Conservation (phyloP, 1,284 basidiomycete species). For the Cryptococcus sp. region DNA sequence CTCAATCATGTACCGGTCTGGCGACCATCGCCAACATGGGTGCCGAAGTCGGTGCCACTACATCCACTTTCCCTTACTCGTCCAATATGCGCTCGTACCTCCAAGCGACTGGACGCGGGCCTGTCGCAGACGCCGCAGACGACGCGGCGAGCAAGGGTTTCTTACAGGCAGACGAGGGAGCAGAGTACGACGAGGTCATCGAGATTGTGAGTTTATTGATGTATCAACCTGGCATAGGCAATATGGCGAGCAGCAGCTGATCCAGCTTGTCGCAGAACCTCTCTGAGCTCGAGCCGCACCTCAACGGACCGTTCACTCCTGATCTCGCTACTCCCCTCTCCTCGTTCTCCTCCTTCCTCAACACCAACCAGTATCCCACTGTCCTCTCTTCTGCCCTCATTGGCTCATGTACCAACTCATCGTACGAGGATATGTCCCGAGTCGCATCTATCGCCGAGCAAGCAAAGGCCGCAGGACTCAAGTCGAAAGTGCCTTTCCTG, state of each 20-base stretch:
- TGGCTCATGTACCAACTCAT: constrained; percentile 97
- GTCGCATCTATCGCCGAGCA: constrained; percentile 90
- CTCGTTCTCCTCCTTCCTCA: constrained; percentile 77
- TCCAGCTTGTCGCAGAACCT: constrained; percentile 63
- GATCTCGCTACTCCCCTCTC: constrained; percentile 96
- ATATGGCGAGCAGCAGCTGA: no score
- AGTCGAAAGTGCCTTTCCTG: constrained; percentile 86
- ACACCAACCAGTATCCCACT: constrained; percentile 87
- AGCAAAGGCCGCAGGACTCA: constrained; percentile 79
- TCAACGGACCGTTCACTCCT: constrained; percentile 98
- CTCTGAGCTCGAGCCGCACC: constrained; percentile 86
- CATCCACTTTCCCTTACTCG: constrained; percentile 96
- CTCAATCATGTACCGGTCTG: constrained; percentile 91
- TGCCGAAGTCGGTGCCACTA: constrained; percentile 97
- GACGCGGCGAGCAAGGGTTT: constrained; percentile 76
- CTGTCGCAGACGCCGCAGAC: constrained; percentile 85
- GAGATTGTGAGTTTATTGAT: constrained; percentile 68
- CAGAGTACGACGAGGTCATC: constrained; percentile 95
- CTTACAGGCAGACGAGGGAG: constrained; percentile 79
- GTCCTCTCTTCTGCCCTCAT: constrained; percentile 89
- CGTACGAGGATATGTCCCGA: constrained; percentile 91
- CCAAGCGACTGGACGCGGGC: constrained; percentile 82
- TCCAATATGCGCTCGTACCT: constrained; percentile 86
- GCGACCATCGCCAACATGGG: constrained; percentile 99
- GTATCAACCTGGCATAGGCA: not conserved